phyloP scores from a whole-genome alignment of 2,329 filamentous ascomycete genomes.

The Colletotrichum tamarilloi region DNA sequence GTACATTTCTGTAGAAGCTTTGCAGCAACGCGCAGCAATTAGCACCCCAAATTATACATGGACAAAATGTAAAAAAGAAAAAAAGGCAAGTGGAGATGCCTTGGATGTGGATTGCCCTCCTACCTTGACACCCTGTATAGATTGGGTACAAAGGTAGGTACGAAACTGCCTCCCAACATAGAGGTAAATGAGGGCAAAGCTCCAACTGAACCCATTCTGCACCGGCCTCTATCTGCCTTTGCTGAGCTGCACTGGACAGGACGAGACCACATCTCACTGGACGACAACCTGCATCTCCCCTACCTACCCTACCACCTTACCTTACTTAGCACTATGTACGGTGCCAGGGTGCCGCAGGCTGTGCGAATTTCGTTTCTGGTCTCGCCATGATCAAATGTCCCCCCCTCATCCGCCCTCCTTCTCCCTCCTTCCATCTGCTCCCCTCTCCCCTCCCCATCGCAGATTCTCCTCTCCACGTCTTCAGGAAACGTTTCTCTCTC shows the following conservation, averaged over 20 bases:
- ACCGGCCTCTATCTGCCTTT: background rate
- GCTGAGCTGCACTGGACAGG: background rate
- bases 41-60: background rate
- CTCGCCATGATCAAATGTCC: constrained; percentile 37
- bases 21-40: background rate
- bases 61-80: background rate
- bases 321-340: background rate
- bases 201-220: background rate
- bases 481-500: constrained; percentile 12
- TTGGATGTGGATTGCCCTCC: background rate
- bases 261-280: background rate
- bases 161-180: too few species aligned
- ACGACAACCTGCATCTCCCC: background rate
- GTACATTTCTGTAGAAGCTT: background rate
- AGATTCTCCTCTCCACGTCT: constrained; percentile 22
- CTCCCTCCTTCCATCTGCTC: constrained; percentile 40
- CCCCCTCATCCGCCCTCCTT: constrained; percentile 36
- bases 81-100: background rate
- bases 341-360: background rate
- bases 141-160: too few species aligned
- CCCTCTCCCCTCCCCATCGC: constrained; percentile 34
- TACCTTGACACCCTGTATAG: background rate
- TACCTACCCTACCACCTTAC: background rate
- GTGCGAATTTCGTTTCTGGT: constrained; percentile 12
- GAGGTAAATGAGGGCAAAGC: background rate